Percentiles rank a stretch among this genome's conserved stretches.
Conservation (phyloP, 345 rosid species). For the Populus tremula region DNA sequence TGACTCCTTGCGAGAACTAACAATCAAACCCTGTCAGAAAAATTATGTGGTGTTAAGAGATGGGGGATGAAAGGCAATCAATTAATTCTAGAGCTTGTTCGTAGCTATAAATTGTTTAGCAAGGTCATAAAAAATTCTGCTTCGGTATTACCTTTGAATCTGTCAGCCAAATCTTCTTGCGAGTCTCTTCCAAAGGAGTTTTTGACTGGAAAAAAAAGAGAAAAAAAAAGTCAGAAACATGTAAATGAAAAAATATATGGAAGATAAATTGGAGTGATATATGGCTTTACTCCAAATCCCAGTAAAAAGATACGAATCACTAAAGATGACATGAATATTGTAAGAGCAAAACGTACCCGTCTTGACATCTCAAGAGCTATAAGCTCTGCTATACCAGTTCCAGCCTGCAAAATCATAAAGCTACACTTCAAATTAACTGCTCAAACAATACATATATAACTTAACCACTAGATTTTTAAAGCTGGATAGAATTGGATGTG, state of each 20-base stretch:
- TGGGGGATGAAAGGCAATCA: conserved; percentile 4
- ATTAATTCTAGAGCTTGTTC: neutral
- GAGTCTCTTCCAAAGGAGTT: conserved; percentile 62
- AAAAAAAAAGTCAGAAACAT: neutral
- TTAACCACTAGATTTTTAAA: too few relatives aligned
- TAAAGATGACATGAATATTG: neutral
- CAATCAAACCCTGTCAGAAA: conserved; percentile 64
- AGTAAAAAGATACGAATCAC: neutral
- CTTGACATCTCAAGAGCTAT: conserved; percentile 88
- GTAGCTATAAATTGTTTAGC: neutral
- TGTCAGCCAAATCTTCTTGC: conserved; percentile 90
- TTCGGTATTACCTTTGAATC: conserved; percentile 70
- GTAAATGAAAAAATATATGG: conserved; percentile 33
- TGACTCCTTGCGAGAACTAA: conserved; percentile 59
- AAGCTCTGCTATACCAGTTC: conserved; percentile 97
- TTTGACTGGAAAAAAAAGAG: conserved; percentile 33
- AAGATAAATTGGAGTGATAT: neutral
- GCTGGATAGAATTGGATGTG: too few relatives aligned
- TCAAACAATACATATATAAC: too few relatives aligned
- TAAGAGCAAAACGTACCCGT: conserved; percentile 45
- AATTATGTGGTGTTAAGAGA: neutral
- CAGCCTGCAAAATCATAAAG: conserved; percentile 60
- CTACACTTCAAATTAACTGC: neutral
- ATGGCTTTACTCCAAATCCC: neutral
- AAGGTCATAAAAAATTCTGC: neutral